Percentiles rank a stretch among this genome's conserved stretches.
phyloP scores from a whole-genome alignment of 306 rosid genomes.

The Sindora glabra region DNA sequence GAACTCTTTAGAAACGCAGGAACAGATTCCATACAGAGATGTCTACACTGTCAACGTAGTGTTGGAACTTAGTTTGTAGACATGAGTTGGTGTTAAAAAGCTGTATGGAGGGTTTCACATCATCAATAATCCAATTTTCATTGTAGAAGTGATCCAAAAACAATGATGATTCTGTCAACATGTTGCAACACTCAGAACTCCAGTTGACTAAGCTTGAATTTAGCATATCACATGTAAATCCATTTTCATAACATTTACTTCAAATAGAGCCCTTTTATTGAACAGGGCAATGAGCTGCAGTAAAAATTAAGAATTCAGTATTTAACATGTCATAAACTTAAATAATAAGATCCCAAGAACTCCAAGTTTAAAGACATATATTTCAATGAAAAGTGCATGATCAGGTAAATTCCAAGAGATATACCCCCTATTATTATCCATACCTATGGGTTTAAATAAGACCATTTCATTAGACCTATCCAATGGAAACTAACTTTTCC shows the following conservation, averaged over 20 bases:
- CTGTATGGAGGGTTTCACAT: constrained; percentile 36
- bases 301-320: not conserved
- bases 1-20: constrained; percentile 39
- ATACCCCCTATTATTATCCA: not conserved
- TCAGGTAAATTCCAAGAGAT: too few species aligned
- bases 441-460: constrained; percentile 3
- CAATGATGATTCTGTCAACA: constrained; percentile 33
- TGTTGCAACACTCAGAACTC: constrained; percentile 42
- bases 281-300: constrained; percentile 34
- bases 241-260: constrained; percentile 23
- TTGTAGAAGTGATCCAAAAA: constrained; percentile 26
- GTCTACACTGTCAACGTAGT: constrained; percentile 47
- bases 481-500: constrained; percentile 16
- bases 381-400: not conserved
- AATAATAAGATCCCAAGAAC: not conserved
- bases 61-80: constrained; percentile 39
- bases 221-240: constrained; percentile 11
- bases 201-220: constrained; percentile 26
- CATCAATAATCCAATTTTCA: constrained; percentile 42
- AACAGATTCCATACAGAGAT: constrained; percentile 49
- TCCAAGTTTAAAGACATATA: not conserved
- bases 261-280: constrained; percentile 8
- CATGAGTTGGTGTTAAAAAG: constrained; percentile 19
- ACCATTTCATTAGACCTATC: not conserved
- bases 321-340: too few species aligned